These are phyloP conservation scores for Aspergillus persii DNA, from an alignment of 2,329 filamentous ascomycete species.

Conservation along the genomic window DNA sequence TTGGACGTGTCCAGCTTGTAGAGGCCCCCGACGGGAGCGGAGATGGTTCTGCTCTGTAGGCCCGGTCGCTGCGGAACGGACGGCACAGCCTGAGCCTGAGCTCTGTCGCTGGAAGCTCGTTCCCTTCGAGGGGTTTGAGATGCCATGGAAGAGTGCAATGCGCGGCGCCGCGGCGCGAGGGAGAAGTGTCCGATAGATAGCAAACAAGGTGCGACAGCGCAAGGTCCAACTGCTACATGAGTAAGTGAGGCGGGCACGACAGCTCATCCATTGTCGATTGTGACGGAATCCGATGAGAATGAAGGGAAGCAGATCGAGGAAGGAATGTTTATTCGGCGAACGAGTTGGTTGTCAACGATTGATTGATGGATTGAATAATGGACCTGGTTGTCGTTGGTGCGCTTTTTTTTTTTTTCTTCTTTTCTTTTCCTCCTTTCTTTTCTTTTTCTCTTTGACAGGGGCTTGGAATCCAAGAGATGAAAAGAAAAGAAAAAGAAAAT, in stretches of 20 bases:
- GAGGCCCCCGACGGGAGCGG: constrained; percentile 33
- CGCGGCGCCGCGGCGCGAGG: constrained; percentile 10
- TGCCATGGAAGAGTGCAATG: constrained; percentile 22
- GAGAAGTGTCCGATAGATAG: constrained; percentile 16
- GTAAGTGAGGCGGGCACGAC: constrained; percentile 24
- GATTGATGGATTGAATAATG: background rate
- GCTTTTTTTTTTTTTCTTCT: background rate
- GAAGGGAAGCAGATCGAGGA: background rate
- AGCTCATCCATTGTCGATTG: constrained; percentile 35
- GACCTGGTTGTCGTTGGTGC: background rate
- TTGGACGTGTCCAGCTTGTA: constrained; percentile 25
- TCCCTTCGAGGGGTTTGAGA: constrained; percentile 29
- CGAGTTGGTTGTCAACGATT: background rate
- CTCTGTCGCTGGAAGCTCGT: constrained; percentile 33
- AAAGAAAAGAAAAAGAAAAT: background rate
- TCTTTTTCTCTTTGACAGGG: background rate
- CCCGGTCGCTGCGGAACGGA: constrained; percentile 29
- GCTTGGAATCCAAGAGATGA: background rate
- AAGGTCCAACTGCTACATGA: constrained; percentile 29
- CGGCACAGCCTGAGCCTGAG: constrained; percentile 17
- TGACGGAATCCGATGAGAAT: background rate
- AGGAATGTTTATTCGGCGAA: background rate
- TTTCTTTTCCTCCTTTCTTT: background rate
- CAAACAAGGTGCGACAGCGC: constrained; percentile 21
- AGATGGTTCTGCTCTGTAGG: constrained; percentile 34